Evolutionary conservation across 2,329 filamentous ascomycete genomes (phyloP).

Genomic region (Pseudopyrenochaeta lycopersici): DNA sequence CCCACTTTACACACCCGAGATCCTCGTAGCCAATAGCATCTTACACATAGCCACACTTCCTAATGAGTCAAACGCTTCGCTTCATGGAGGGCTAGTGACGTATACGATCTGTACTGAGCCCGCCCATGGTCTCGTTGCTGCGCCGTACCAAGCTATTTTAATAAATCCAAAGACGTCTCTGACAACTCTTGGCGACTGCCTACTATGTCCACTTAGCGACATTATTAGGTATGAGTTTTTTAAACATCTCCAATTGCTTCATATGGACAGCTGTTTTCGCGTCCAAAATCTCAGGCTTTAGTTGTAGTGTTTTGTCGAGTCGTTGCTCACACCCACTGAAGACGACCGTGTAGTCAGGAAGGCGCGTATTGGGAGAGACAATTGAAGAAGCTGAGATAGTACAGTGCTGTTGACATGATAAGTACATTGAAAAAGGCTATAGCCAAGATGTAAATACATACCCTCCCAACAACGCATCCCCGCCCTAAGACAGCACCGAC

Average conservation of each 20-base stretch:
- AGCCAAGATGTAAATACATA: constrained; percentile 18
- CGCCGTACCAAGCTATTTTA: neutral
- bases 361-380: constrained; percentile 46
- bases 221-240: constrained; percentile 47
- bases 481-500: constrained; percentile 43
- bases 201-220: constrained; percentile 44
- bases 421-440: neutral
- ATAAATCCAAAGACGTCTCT: neutral
- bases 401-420: constrained; percentile 49
- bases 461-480: constrained; percentile 53
- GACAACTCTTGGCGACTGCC: neutral
- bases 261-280: constrained; percentile 40
- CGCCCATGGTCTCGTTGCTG: neutral
- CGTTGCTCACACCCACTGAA: constrained; percentile 51
- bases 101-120: neutral
- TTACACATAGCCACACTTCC: neutral
- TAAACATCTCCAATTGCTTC: constrained; percentile 48
- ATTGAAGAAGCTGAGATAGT: constrained; percentile 52
- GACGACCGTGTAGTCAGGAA: constrained; percentile 58
- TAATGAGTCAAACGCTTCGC: neutral
- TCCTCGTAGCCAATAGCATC: neutral
- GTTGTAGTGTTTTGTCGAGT: constrained; percentile 50
- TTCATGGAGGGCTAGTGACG: neutral
- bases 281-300: constrained; percentile 39
- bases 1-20: neutral